Base-by-base conservation (phyloP, 2,329 filamentous ascomycete genomes). In the Ploettnerulaceae sp. region DNA sequence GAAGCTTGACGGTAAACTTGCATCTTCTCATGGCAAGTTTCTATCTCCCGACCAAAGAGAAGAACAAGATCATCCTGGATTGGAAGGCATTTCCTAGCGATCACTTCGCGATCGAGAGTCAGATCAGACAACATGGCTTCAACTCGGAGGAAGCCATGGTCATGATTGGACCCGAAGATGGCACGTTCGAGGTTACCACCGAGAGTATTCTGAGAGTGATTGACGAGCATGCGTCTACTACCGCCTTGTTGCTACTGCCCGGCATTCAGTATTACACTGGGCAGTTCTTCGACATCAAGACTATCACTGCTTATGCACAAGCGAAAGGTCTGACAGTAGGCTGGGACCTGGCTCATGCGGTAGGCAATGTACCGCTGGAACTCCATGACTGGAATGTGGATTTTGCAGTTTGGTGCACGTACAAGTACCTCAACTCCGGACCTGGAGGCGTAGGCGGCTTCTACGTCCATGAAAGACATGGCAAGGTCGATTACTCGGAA, bases 191-290 rank as follows among this genome's bases (percentile, higher is more conserved):
- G 49, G 73, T 95, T 38, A 73, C 77, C 1, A 94, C 85, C 0
- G 75, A 83, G 34, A 72, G 82, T 53, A 85, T 95, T 31, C 71
- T 93, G 7, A 72, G 76, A 6, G 71, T 79, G 3, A 94, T 95
- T 55, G 84, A 89, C 51, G 69, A 80, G 49, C 82, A 95, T 61
- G 85, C 84, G 35, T 73, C 79, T 1, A 77, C 77, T 5, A 82
- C 87, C 0, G 86, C 89, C 1, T 67, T 96, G 7, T 69, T 95
- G 1, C 76, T 95, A 4, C 77, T 96, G 0, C 88, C 89, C 0
- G 90, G 87, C 7, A 84, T 96, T 32, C 89, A 96, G 64, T 96
- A 89, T 71, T 95, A 94, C 69, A 93, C 85, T 0, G 89, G 89
- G 45, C 90, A 96, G 64, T 79, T 86, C 47, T 86, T 95, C 57